Evolutionary conservation across 331 rosid species (phyloP).

Genomic region (Quercus tomentella): DNA sequence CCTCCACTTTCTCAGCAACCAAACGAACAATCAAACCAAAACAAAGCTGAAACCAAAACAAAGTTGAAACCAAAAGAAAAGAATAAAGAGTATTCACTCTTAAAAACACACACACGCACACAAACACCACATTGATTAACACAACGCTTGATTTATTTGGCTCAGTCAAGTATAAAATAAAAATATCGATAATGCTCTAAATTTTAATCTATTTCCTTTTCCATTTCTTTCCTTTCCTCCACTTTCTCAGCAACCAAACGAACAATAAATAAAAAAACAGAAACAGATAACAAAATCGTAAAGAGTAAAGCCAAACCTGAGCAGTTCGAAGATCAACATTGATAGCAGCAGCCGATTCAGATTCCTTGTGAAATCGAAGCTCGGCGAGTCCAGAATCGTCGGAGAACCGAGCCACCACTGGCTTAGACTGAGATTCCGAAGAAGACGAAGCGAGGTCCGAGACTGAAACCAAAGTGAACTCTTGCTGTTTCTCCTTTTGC

Average conservation of each 20-base stretch:
- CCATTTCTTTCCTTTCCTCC: not conserved
- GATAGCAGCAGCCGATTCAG: slow-evolving; percentile 25
- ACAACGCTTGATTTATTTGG: not conserved
- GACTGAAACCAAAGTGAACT: slow-evolving; percentile 61
- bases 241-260: slow-evolving; percentile 3
- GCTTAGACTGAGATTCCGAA: slow-evolving; percentile 19
- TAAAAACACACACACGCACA: too few relatives aligned
- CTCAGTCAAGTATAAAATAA: not conserved
- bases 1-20: too few relatives aligned
- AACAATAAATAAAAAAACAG: not conserved
- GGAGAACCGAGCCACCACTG: slow-evolving; percentile 39
- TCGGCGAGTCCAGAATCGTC: slow-evolving; percentile 31
- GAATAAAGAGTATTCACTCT: not conserved
- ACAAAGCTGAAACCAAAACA: too few relatives aligned
- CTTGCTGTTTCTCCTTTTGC: slow-evolving; percentile 37
- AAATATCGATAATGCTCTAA: not conserved
- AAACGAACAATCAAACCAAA: too few relatives aligned
- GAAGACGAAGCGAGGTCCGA: slow-evolving; percentile 52
- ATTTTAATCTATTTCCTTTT: not conserved
- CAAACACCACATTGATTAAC: not conserved
- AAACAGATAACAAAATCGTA: not conserved
- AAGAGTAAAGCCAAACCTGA: slow-evolving; percentile 29
- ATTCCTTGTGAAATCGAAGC: slow-evolving; percentile 35
- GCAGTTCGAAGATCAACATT: slow-evolving; percentile 43
- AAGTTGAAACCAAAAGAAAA: too few relatives aligned